Evolutionary conservation across 352 stramenopile genomes (phyloP).

Genomic region (Phytopythium chamaehyphon): DNA sequence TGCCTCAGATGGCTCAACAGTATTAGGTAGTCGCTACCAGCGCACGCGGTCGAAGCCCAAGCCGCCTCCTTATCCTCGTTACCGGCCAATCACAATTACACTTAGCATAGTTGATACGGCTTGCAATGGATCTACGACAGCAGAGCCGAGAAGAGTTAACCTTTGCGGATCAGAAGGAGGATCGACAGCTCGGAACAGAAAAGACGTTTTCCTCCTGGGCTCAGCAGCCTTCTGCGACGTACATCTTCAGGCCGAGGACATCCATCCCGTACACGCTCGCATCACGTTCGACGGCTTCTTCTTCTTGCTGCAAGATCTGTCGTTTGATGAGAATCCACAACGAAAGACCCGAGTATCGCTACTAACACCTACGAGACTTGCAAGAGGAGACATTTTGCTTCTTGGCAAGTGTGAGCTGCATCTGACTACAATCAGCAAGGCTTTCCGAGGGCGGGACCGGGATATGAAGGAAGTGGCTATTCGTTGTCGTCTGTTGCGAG

Average conservation of each 20-base stretch:
- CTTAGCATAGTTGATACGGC: conserved; percentile 6
- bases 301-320: conserved; percentile 71
- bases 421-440: conserved; percentile 40
- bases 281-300: conserved; percentile 60
- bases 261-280: conserved; percentile 51
- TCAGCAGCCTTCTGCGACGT: conserved; percentile 55
- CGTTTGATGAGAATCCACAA: conserved; percentile 53
- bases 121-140: not conserved
- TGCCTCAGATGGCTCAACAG: conserved; percentile 25
- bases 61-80: conserved; percentile 1
- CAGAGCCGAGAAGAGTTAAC: not conserved
- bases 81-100: conserved; percentile 5
- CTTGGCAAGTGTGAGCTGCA: conserved; percentile 49
- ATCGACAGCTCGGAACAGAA: not conserved
- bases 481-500: conserved; percentile 53
- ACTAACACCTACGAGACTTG: conserved; percentile 34
- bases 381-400: conserved; percentile 53
- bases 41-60: conserved; percentile 15
- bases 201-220: conserved; percentile 49
- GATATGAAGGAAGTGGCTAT: conserved; percentile 68
- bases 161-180: not conserved
- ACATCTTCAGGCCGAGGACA: conserved; percentile 32
- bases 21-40: conserved; percentile 51
- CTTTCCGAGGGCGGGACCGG: conserved; percentile 47
- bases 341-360: conserved; percentile 53